Evolutionary conservation across 306 rosid genomes (phyloP).

Genomic region (Acacia crassicarpa): DNA sequence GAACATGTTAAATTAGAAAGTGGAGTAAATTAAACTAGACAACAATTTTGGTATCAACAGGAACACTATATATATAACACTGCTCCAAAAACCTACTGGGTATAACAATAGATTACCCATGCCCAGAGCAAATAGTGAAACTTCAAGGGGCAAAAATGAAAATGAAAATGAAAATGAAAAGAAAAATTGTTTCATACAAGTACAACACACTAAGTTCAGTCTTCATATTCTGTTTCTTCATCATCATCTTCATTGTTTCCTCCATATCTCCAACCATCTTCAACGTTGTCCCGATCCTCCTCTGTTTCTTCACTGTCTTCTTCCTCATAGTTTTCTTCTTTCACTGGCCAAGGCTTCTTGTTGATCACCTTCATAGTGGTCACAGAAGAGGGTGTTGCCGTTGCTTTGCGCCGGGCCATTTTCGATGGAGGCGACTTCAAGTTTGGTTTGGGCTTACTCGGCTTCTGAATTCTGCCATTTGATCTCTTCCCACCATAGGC

Average conservation of each 20-base stretch:
- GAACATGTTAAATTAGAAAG: neutral
- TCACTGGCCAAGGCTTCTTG: constrained; percentile 79
- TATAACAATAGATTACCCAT: constrained; percentile 2
- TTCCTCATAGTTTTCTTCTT: constrained; percentile 70
- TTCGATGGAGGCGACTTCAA: constrained; percentile 75
- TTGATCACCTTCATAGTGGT: constrained; percentile 48
- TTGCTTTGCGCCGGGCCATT: constrained; percentile 57
- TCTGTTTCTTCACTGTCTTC: constrained; percentile 99
- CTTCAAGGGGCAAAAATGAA: neutral
- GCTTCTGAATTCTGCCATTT: constrained; percentile 72
- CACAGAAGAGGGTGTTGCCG: constrained; percentile 49
- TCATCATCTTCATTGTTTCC: constrained; percentile 85
- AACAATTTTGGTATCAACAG: neutral
- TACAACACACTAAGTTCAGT: constrained; percentile 38
- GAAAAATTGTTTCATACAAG: neutral
- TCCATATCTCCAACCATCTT: constrained; percentile 87
- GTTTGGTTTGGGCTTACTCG: constrained; percentile 65
- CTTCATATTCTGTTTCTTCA: constrained; percentile 95
- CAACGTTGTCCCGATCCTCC: constrained; percentile 89
- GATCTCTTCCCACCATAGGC: constrained; percentile 63
- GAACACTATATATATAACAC: neutral
- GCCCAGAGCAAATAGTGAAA: neutral
- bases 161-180: neutral
- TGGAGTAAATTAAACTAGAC: neutral
- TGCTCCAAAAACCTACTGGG: neutral